Percentiles rank a stretch among this genome's conserved stretches.
phyloP scores from a whole-genome alignment of 176 grass and related monocot genomes.

The Aegilops umbellulata region DNA sequence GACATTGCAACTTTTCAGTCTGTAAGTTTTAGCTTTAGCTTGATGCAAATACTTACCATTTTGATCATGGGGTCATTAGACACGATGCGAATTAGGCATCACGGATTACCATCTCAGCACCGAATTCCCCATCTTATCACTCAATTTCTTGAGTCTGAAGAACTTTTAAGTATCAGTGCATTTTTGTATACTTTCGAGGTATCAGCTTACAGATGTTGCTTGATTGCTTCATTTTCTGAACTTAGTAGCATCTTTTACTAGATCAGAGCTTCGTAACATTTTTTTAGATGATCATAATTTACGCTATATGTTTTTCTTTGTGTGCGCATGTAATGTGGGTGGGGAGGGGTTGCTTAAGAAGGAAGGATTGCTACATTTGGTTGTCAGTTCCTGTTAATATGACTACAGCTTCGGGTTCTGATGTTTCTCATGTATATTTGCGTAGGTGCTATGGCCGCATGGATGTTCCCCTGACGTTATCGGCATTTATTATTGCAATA shows the following conservation, averaged over 20 bases:
- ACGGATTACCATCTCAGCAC: neutral
- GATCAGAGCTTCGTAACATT: neutral
- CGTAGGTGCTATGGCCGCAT: constrained; percentile 94
- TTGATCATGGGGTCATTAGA: neutral
- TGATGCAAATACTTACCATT: neutral
- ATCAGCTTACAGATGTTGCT: neutral
- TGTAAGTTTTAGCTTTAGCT: neutral
- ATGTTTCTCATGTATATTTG: constrained; percentile 33
- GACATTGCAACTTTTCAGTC: neutral
- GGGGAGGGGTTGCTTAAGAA: neutral
- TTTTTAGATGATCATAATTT: neutral
- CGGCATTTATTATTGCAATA: constrained; percentile 81
- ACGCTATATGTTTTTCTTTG: neutral
- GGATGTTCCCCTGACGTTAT: constrained; percentile 81
- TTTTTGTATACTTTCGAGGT: neutral
- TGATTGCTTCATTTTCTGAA: neutral
- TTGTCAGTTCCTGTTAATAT: constrained; percentile 41
- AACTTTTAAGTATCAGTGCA: neutral
- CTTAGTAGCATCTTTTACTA: neutral
- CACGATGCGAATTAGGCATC: neutral
- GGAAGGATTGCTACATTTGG: neutral
- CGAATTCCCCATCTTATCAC: neutral
- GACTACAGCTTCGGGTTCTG: neutral
- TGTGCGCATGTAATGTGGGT: neutral
- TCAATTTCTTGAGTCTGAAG: neutral